These are phyloP conservation scores for Falciphora oryzae DNA, from an alignment of 2,329 filamentous ascomycete species.

Conservation along the genomic window DNA sequence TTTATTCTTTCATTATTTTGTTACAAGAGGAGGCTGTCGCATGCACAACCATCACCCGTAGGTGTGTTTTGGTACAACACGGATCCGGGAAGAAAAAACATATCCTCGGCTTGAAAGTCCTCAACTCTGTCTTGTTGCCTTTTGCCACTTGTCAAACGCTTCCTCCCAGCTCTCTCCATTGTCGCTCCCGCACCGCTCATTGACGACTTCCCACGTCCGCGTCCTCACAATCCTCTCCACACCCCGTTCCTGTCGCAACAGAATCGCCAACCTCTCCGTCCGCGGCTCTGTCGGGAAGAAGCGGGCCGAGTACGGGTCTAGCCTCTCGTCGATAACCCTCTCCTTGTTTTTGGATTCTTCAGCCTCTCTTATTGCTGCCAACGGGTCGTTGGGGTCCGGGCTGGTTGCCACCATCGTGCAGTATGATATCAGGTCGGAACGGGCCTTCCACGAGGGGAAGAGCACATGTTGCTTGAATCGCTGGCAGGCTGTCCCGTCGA, in stretches of 20 bases:
- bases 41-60: too few relatives aligned
- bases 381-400: constrained; percentile 82
- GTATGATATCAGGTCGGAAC: constrained; percentile 80
- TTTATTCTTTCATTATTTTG: too few relatives aligned
- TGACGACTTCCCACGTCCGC: constrained; percentile 75
- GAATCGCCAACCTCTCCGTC: constrained; percentile 69
- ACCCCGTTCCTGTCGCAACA: constrained; percentile 68
- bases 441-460: constrained; percentile 81
- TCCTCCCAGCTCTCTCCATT: constrained; percentile 56
- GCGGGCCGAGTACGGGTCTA: constrained; percentile 85
- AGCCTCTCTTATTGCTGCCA: constrained; percentile 60
- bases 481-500: constrained; percentile 59
- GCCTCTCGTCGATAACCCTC: constrained; percentile 73
- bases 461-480: constrained; percentile 71
- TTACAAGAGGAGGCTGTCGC: too few relatives aligned
- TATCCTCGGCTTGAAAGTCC: too few relatives aligned
- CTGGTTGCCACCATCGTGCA: constrained; percentile 83
- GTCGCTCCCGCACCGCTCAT: constrained; percentile 62
- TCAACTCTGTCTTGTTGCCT: constrained; percentile 27
- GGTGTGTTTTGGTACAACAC: too few relatives aligned
- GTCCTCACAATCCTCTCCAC: constrained; percentile 75
- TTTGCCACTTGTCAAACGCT: constrained; percentile 55
- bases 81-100: too few relatives aligned
- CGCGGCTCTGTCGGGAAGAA: constrained; percentile 76
- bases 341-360: constrained; percentile 67